Base-by-base conservation (phyloP, 2,329 filamentous ascomycete genomes). In the Phyllosticta citrichinensis region DNA sequence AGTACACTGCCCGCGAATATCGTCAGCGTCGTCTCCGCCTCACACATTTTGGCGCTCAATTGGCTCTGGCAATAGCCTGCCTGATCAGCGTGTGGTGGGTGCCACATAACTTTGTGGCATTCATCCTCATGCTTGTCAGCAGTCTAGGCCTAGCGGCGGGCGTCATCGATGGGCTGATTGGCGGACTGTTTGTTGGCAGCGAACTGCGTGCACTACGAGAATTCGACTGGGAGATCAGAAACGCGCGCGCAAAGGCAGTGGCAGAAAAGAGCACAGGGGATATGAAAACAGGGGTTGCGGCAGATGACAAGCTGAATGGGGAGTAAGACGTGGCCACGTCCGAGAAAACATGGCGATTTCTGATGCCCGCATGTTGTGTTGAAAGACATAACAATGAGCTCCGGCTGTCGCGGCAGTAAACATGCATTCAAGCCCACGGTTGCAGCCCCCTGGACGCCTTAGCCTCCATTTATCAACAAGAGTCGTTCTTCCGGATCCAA, bases 181-280 rank as follows among this genome's bases (percentile, higher is more conserved):
- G 91, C 0, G 81, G 94, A 0, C 74, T 97, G 56, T 99, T 99
- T 72, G 87, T 96, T 62, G 86, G 87, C 11, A 86, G 85, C 63
- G 94, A 99, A 76, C 75, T 97, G 62, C 82, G 91, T 62, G 87
- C 88, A 3, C 76, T 99, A 60, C 87, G 85, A 68, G 94, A 99
- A 77, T 97, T 97, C 75, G 85, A 94, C 71, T 97, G 91, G 88
- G 94, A 99, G 74, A 86, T 97, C 25, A 78, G 77, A 57, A 92
- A 88, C 70, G 87, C 87, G 12, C 85, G 72, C 63, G 63, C 65
- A 27, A 64, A 63, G 53, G 73, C 72, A 22, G 62, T 24, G 24
- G 47, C 17, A 58, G 94, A 99, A 74, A 86, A 97, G 25, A 78
- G 77, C 57, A 92, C 88, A 70, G 86, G 87, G 12, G 85, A 72